These are phyloP conservation scores for Salmacisia buchloeana DNA, from an alignment of 1,284 basidiomycete genomes.

Conservation along the genomic window DNA sequence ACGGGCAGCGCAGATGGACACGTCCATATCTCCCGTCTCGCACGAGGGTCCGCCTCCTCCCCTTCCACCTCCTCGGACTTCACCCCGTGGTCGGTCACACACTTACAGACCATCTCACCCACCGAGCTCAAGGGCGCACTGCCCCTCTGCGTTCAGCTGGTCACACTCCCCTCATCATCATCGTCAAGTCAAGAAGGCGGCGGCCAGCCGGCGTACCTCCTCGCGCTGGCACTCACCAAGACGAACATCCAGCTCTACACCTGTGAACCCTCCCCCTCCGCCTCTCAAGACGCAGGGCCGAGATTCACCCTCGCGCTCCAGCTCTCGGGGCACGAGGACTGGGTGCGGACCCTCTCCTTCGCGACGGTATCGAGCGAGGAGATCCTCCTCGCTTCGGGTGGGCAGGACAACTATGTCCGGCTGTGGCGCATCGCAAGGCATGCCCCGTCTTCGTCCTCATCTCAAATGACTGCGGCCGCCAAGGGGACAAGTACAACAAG, in stretches of 20 bases:
- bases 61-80: too few species aligned
- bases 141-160: conserved; percentile 39
- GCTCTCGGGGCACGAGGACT: conserved; percentile 46
- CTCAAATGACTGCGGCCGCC: background rate
- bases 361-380: conserved; percentile 29
- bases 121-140: conserved; percentile 31
- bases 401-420: conserved; percentile 42
- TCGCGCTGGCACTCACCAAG: conserved; percentile 39
- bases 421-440: conserved; percentile 34
- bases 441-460: background rate
- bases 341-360: conserved; percentile 37
- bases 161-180: conserved; percentile 19
- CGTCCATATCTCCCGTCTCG: conserved; percentile 3
- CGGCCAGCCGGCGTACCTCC: conserved; percentile 17
- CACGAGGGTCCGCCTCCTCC: conserved; percentile 17
- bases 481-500: background rate
- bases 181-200: too few species aligned
- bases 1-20: conserved; percentile 1
- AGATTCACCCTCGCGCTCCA: conserved; percentile 25
- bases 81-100: background rate
- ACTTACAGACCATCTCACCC: conserved; percentile 8
- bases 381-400: conserved; percentile 38
- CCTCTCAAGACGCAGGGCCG: background rate
- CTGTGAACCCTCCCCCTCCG: background rate
- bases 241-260: conserved; percentile 33